These are phyloP conservation scores for Aquilaria malaccensis DNA, from an alignment of 345 rosid species.

Conservation along the genomic window DNA sequence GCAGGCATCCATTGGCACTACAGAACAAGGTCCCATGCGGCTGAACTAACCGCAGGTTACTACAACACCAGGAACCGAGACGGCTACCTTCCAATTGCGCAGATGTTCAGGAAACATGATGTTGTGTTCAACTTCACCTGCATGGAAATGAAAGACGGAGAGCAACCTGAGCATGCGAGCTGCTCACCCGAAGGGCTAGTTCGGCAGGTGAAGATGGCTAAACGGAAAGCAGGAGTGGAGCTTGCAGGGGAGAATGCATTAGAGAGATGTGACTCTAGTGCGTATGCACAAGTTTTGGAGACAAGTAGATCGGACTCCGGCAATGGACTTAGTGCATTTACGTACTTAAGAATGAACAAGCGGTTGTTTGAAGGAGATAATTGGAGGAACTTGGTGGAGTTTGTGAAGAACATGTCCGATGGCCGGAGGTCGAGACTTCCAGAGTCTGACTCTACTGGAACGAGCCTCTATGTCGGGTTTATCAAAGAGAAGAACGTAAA, in stretches of 20 bases:
- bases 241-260: slow-evolving; percentile 94
- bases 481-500: slow-evolving; percentile 29
- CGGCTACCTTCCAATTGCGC: slow-evolving; percentile 77
- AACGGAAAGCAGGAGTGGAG: slow-evolving; percentile 45
- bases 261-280: slow-evolving; percentile 75
- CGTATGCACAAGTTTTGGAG: slow-evolving; percentile 61
- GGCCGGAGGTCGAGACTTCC: slow-evolving; percentile 51
- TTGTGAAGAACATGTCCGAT: slow-evolving; percentile 72
- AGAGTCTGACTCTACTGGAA: slow-evolving; percentile 44
- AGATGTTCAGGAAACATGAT: slow-evolving; percentile 55
- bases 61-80: slow-evolving; percentile 69
- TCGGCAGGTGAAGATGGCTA: slow-evolving; percentile 71
- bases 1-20: slow-evolving; percentile 99
- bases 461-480: slow-evolving; percentile 59
- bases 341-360: slow-evolving; percentile 84
- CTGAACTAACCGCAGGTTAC: slow-evolving; percentile 92
- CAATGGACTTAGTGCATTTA: slow-evolving; percentile 74
- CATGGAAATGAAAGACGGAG: slow-evolving; percentile 90
- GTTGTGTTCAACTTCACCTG: slow-evolving; percentile 86
- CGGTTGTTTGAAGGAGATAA: slow-evolving; percentile 74
- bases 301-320: slow-evolving; percentile 74
- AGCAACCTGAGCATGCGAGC: slow-evolving; percentile 63
- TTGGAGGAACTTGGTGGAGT: slow-evolving; percentile 76
- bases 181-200: slow-evolving; percentile 95
- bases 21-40: slow-evolving; percentile 89